These are phyloP conservation scores for Vanrija pseudolonga DNA, from an alignment of 1,284 basidiomycete genomes.

Conservation along the genomic window DNA sequence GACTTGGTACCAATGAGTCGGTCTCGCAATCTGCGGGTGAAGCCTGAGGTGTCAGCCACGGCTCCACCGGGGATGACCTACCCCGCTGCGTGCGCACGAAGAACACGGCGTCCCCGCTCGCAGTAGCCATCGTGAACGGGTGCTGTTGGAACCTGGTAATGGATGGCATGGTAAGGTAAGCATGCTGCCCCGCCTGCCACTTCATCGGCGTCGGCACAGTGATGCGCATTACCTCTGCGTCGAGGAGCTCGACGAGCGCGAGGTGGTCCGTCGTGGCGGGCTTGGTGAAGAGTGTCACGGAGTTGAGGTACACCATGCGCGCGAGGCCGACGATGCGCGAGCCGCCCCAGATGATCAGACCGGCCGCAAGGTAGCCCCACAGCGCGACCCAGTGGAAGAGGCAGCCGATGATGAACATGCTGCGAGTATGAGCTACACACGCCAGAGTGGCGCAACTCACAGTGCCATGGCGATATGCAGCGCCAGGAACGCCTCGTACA, in stretches of 20 bases:
- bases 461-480: constrained; percentile 51
- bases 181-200: constrained; percentile 59
- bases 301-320: constrained; percentile 57
- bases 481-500: constrained; percentile 55
- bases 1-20: constrained; percentile 23
- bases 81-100: constrained; percentile 50
- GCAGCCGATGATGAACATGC: constrained; percentile 19
- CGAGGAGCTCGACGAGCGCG: constrained; percentile 51
- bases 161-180: constrained; percentile 53
- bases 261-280: constrained; percentile 12
- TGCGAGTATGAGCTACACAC: constrained; percentile 8
- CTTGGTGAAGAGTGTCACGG: constrained; percentile 14
- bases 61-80: too few species aligned
- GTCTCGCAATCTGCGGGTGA: constrained; percentile 48
- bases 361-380: constrained; percentile 1
- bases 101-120: constrained; percentile 46
- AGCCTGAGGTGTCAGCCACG: constrained; percentile 45
- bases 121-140: constrained; percentile 57
- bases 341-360: constrained; percentile 56
- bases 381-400: constrained; percentile 17
- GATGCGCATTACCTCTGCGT: constrained; percentile 54
- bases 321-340: constrained; percentile 59
- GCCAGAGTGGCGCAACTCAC: background rate
- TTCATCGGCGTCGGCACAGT: constrained; percentile 48
- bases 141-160: constrained; percentile 57